Evolutionary conservation across 1,284 basidiomycete species (phyloP).

Genomic region (Phenoliferia sp.): DNA sequence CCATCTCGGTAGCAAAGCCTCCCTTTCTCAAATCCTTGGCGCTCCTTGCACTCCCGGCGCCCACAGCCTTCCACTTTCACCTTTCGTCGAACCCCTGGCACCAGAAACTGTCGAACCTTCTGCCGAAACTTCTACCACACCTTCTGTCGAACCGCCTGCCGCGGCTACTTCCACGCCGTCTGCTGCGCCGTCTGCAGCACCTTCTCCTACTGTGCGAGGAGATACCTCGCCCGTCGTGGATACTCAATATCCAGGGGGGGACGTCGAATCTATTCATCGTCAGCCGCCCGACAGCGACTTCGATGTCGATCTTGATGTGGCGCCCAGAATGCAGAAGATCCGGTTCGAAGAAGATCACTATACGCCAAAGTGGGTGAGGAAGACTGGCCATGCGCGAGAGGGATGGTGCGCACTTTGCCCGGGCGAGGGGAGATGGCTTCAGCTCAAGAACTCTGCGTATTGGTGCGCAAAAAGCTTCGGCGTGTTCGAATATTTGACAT

Average conservation of each 20-base stretch:
- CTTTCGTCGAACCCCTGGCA: neutral
- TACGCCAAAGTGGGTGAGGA: constrained; percentile 29
- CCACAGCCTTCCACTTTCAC: neutral
- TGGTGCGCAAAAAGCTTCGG: constrained; percentile 14
- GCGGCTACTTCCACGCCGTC: too few species aligned
- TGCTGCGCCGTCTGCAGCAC: too few species aligned
- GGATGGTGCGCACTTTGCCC: constrained; percentile 30
- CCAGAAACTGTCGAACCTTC: neutral
- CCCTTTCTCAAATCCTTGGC: neutral
- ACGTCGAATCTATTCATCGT: neutral
- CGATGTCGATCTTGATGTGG: neutral
- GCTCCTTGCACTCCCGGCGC: neutral
- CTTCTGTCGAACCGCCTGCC: too few species aligned
- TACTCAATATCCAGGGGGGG: too few species aligned
- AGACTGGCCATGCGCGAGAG: constrained; percentile 21
- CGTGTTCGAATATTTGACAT: neutral
- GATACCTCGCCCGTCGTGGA: too few species aligned
- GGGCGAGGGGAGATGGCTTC: constrained; percentile 25
- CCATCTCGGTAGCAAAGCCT: neutral
- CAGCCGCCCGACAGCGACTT: neutral
- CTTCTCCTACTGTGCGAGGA: too few species aligned
- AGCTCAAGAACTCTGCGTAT: constrained; percentile 32
- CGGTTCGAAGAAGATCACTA: constrained; percentile 31
- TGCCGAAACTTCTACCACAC: neutral
- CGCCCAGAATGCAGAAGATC: constrained; percentile 17